Evolutionary conservation across 2,329 filamentous ascomycete genomes (phyloP).

Genomic region (Talaromyces pinophilus): DNA sequence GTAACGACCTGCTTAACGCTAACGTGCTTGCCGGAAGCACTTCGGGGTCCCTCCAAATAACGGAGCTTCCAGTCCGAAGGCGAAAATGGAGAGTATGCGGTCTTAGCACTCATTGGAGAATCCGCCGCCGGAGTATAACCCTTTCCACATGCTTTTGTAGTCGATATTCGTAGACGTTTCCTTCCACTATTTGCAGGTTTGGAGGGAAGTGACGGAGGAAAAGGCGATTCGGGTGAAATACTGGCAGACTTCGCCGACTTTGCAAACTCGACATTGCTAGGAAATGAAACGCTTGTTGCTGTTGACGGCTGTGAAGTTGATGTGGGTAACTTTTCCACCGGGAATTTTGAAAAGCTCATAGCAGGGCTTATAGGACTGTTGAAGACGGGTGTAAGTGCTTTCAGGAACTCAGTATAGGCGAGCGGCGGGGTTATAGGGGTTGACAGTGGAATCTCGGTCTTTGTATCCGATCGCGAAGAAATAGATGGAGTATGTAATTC

Average conservation of each 20-base stretch:
- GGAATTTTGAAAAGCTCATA: constrained; percentile 52
- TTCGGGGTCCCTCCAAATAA: constrained; percentile 62
- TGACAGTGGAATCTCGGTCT: constrained; percentile 62
- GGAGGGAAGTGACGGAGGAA: constrained; percentile 60
- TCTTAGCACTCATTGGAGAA: constrained; percentile 66
- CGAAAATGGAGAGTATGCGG: constrained; percentile 72
- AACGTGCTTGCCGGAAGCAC: constrained; percentile 63
- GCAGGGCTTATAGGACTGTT: constrained; percentile 66
- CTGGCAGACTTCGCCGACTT: constrained; percentile 59
- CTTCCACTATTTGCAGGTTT: constrained; percentile 56
- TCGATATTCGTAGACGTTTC: constrained; percentile 72
- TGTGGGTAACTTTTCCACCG: constrained; percentile 30
- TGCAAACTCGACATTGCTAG: constrained; percentile 55
- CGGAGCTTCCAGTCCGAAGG: constrained; percentile 76
- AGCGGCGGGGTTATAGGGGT: constrained; percentile 89
- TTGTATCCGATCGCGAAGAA: constrained; percentile 65
- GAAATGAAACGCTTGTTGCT: constrained; percentile 44
- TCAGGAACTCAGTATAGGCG: constrained; percentile 92
- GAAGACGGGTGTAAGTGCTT: constrained; percentile 70
- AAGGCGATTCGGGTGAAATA: constrained; percentile 61
- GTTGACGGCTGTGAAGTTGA: constrained; percentile 44
- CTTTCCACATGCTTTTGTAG: constrained; percentile 59
- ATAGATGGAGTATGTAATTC: constrained; percentile 60
- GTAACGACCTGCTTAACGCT: constrained; percentile 87
- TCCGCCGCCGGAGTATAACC: constrained; percentile 40